Evolutionary conservation across 192 early-diverging fungal genomes (phyloP).

Genomic region (Backusella mclennaniae): DNA sequence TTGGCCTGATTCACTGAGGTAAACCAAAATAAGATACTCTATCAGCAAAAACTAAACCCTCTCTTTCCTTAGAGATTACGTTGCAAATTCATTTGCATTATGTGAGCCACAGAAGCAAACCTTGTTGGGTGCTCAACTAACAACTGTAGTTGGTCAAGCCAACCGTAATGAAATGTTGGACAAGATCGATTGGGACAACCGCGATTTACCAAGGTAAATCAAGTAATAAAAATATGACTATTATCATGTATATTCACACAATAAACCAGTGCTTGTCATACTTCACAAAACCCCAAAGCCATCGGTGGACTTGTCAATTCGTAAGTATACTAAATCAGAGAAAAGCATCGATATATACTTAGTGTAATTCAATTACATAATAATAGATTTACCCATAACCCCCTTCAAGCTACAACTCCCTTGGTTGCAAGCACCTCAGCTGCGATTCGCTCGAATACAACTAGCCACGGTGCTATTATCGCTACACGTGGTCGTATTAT

Average conservation of each 20-base stretch:
- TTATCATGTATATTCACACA: not conserved
- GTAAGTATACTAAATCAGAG: not conserved
- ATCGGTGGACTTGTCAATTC: not conserved
- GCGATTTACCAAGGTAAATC: constrained; percentile 61
- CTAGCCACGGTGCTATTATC: no score
- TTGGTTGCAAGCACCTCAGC: no score
- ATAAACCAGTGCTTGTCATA: not conserved
- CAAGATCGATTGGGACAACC: constrained; percentile 68
- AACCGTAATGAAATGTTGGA: constrained; percentile 42
- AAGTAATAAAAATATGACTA: not conserved
- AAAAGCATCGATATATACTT: not conserved
- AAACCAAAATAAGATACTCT: not conserved
- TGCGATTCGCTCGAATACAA: no score
- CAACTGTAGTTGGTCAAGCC: constrained; percentile 49
- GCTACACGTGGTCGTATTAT: not conserved
- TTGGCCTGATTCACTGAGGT: not conserved
- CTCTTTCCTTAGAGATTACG: constrained; percentile 26
- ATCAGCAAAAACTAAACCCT: not conserved
- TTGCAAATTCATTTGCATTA: constrained; percentile 26
- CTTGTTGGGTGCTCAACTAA: constrained; percentile 55
- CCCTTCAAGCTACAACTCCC: no score
- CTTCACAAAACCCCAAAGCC: not conserved
- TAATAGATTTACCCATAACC: no score
- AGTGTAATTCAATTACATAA: no score
- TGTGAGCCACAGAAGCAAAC: constrained; percentile 33